Percentiles rank a stretch among this genome's conserved stretches.
These are phyloP conservation scores for Plasmodiophora brassicae DNA, from an alignment of 208 protist genomes.

Conservation along the genomic window DNA sequence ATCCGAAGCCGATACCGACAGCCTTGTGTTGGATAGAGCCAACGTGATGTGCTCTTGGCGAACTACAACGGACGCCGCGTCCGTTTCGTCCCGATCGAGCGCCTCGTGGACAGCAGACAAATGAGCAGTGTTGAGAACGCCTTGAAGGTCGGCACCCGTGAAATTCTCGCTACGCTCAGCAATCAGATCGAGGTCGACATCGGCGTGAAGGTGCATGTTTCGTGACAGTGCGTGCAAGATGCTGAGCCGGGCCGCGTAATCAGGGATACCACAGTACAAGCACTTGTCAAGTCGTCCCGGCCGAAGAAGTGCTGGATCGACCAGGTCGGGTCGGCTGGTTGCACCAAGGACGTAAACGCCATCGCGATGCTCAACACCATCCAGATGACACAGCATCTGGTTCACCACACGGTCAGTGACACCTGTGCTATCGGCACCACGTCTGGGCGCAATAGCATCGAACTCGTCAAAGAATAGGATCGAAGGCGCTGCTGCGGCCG, in stretches of 20 bases:
- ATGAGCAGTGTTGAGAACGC: slow-evolving; percentile 1
- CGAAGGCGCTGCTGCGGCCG: slow-evolving; percentile 57
- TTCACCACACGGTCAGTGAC: slow-evolving; percentile 71
- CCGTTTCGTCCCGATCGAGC: not conserved
- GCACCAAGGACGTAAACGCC: slow-evolving; percentile 39
- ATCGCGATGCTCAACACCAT: slow-evolving; percentile 56
- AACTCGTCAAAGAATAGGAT: slow-evolving; percentile 75
- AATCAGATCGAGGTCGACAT: not conserved
- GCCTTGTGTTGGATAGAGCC: not conserved
- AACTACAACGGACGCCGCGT: too few species aligned
- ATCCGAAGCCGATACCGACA: slow-evolving; percentile 7
- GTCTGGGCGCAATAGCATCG: slow-evolving; percentile 36
- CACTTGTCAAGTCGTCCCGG: slow-evolving; percentile 45
- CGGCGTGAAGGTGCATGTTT: not conserved
- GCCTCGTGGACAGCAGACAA: slow-evolving; percentile 23
- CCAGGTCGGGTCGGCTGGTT: slow-evolving; percentile 40
- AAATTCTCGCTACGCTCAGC: not conserved
- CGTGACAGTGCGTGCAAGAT: not conserved
- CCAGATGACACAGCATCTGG: slow-evolving; percentile 70
- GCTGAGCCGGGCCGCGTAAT: not conserved
- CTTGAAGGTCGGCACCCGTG: slow-evolving; percentile 14
- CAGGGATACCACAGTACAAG: slow-evolving; percentile 44
- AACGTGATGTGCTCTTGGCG: not conserved
- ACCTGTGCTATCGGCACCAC: slow-evolving; percentile 40
- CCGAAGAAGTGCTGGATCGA: slow-evolving; percentile 43